Evolutionary conservation across 768 basidiomycete species (phyloP), one percentile per base, ranked within the genome.

Genomic region (Xerocomellus amylosporus): DNA sequence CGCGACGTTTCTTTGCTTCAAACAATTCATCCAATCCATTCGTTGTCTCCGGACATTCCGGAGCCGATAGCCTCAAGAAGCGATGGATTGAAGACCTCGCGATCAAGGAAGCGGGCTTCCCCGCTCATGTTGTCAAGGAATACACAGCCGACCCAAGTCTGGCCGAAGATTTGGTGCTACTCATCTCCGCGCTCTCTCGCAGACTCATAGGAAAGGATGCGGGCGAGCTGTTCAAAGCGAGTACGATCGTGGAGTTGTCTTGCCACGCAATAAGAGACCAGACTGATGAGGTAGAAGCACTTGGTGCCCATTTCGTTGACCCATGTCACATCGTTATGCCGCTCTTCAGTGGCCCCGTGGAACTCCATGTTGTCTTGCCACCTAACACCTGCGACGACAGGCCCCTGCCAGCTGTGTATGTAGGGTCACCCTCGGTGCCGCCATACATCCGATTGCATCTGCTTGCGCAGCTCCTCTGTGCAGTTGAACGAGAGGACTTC

Each of bases 381-480:
- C 38, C 58, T 39, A 55, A 51, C 31, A 56, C 72, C 5, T 65
- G 74, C 20, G 0, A 75, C 77, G 60, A 76, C 76, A 68, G 81
- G 70, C 63, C 78, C 61, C 54, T 78, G 58, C 81, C 86, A 0
- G 83, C 90, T 0, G 82, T 94, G 72, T 96, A 87, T 66, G 66
- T 96, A 49, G 79, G 86, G 1, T 92, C 90, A 1, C 64, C 73
- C 1, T 79, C 81, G 1, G 75, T 87, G 5, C 82, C 94, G 0
- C 80, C 91, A 2, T 96, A 96, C 68, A 75, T 95, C 51, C 85
- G 91, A 20, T 79, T 96, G 5, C 86, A 95, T 64, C 78, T 97
- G n/a, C 77, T 91, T 33, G 79, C 85, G 5, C 74, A 74, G 24
- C 73, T 93, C 19, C 74, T 93, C n/a, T 49, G 67, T 6, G 80